Conservation (phyloP, 176 grass and related monocot genomes). For the Oryza glaberrima region DNA sequence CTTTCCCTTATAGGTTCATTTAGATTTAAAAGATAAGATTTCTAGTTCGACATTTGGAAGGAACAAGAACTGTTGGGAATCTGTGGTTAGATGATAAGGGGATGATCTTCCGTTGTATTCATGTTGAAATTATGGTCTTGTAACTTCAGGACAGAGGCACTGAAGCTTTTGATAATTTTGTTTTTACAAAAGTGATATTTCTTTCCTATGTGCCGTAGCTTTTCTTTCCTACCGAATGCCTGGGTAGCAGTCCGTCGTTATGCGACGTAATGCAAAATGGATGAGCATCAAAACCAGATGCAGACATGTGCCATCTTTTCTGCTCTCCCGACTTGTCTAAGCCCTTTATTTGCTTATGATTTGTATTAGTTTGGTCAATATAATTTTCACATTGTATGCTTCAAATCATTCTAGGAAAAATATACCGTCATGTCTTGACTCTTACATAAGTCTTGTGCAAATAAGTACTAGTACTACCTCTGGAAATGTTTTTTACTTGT, state of each 20-base stretch:
- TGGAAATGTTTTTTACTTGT: no score
- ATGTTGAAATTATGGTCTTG: slow-evolving; percentile 48
- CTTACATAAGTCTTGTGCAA: no score
- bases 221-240: neutral
- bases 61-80: slow-evolving; percentile 28
- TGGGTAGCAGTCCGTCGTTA: neutral
- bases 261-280: neutral
- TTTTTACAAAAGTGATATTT: slow-evolving; percentile 22
- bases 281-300: neutral
- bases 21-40: slow-evolving; percentile 70
- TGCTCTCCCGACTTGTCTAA: no score
- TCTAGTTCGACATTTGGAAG: slow-evolving; percentile 45
- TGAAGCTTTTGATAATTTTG: slow-evolving; percentile 51
- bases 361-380: no score
- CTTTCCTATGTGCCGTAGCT: neutral
- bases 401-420: no score
- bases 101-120: slow-evolving; percentile 42
- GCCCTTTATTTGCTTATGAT: no score
- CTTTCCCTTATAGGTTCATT: slow-evolving; percentile 72
- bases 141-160: slow-evolving; percentile 31
- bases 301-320: no score
- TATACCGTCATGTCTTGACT: no score
- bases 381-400: no score
- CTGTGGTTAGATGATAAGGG: slow-evolving; percentile 47
- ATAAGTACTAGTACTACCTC: no score